Evolutionary conservation across 139 green algal genomes (phyloP).

Genomic region (Haematococcus lacustris): DNA sequence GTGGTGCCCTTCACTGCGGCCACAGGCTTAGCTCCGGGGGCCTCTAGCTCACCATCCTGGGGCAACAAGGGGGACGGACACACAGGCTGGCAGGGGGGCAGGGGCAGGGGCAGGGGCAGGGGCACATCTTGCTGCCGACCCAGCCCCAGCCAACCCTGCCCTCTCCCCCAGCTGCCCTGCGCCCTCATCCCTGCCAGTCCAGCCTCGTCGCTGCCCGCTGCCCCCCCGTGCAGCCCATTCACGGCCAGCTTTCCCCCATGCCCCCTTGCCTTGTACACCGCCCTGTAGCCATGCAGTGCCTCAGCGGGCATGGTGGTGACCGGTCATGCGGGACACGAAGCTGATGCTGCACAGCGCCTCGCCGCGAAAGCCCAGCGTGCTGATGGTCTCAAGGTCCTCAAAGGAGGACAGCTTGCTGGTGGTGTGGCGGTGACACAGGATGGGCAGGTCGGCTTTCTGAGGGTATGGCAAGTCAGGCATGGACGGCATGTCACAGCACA

Average conservation of each 20-base stretch:
- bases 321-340: conserved; percentile 82
- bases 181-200: no score
- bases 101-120: no score
- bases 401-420: conserved; percentile 89
- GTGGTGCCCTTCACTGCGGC: conserved; percentile 81
- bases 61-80: no score
- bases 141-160: no score
- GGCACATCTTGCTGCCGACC: no score
- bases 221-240: no score
- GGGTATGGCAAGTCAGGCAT: background rate
- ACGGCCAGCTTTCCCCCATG: no score
- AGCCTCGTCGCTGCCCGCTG: no score
- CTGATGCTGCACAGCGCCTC: conserved; percentile 89
- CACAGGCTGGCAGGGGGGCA: no score
- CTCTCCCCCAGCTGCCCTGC: no score
- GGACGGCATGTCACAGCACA: no score
- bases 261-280: conserved; percentile 41
- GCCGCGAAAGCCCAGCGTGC: conserved; percentile 89
- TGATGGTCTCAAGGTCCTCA: conserved; percentile 80
- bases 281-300: conserved; percentile 53
- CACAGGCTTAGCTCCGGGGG: conserved; percentile 55
- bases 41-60: conserved; percentile 57
- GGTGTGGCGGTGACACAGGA: conserved; percentile 74
- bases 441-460: conserved; percentile 75
- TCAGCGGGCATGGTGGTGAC: conserved; percentile 84